Evolutionary conservation across 2,329 filamentous ascomycete species (phyloP), one percentile per base, ranked within the genome.

Genomic region (Sclerotinia trifoliorum): DNA sequence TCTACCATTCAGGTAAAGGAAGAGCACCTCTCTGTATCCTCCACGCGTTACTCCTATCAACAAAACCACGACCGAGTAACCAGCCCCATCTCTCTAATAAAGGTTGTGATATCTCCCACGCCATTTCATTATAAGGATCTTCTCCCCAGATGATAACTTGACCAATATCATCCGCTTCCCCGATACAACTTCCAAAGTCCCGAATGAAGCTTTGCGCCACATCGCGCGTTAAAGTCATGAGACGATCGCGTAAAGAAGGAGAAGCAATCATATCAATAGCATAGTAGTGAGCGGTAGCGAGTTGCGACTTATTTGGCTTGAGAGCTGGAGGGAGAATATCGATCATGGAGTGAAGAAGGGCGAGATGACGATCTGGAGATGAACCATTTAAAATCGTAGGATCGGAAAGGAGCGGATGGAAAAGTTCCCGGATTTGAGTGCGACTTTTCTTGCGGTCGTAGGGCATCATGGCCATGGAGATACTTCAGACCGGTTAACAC

Each of bases 61-160:
- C 76, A 79, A 79, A 81, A 60, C 78, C 76, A 17, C 69, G 66
- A 5, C 78, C 78, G 7, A 81, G 68, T 39, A 81, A 68, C 77
- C 79, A 81, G 0, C 78, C 77, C 79, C 80, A 81, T 42, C 77
- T 75, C 67, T 80, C 78, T 39, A 81, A 72, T 2, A 80, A 74
- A 13, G 72, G 70, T 32, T 77, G 75, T n/a, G 79, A 81, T 60
- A 81, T 79, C 68, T 81, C 80, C 80, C 80, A 81, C 5, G 78
- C 78, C 68, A 79, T 75, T 64, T 81, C 80, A 67, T 80, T 80
- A 7, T 80, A 71, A 52, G 79, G 76, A 70, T 81, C 78, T 32
- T 80, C 78, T 35, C 80, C 80, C 80, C 80, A 81, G 57, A 81
- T 78, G n/a, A 75, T 80, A 65, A 81, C 68, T 65, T 81, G 80